Evolutionary conservation across 129 eudicot species (phyloP).

Genomic region (Tanacetum coccineum): DNA sequence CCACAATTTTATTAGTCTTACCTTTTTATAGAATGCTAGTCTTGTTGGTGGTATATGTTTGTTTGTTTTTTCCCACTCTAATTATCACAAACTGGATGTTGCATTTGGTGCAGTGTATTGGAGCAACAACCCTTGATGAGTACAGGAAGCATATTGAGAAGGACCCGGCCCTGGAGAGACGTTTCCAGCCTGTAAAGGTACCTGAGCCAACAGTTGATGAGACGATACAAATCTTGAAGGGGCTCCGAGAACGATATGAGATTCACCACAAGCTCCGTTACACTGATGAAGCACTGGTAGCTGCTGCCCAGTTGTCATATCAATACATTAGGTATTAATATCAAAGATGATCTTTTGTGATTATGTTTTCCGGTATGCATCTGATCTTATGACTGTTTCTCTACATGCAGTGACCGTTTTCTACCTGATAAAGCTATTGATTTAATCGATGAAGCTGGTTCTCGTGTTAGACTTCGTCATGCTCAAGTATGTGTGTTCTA

Average conservation of each 20-base stretch:
- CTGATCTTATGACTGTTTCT: conserved; percentile 11
- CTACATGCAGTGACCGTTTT: conserved; percentile 67
- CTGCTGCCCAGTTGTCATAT: conserved; percentile 83
- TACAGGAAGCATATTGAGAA: conserved; percentile 94
- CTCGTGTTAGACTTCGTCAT: conserved; percentile 88
- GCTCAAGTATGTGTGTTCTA: conserved; percentile 54
- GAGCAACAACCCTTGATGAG: conserved; percentile 94
- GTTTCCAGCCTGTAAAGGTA: conserved; percentile 93
- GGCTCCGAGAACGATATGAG: conserved; percentile 90
- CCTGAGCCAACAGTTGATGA: conserved; percentile 97
- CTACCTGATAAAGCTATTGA: conserved; percentile 97
- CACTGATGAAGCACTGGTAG: conserved; percentile 81
- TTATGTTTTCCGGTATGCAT: neutral
- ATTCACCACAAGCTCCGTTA: conserved; percentile 95
- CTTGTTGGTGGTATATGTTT: conserved; percentile 6
- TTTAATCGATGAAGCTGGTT: conserved; percentile 94
- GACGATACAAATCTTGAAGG: conserved; percentile 75
- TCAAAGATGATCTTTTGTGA: neutral
- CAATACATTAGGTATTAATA: conserved; percentile 74
- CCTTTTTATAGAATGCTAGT: neutral
- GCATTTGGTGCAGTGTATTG: conserved; percentile 65
- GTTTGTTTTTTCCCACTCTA: neutral
- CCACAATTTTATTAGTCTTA: neutral
- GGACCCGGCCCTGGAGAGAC: conserved; percentile 87
- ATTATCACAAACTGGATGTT: neutral